Base-by-base conservation (phyloP, 2,329 filamentous ascomycete species). In the Epichloe hybrida region DNA sequence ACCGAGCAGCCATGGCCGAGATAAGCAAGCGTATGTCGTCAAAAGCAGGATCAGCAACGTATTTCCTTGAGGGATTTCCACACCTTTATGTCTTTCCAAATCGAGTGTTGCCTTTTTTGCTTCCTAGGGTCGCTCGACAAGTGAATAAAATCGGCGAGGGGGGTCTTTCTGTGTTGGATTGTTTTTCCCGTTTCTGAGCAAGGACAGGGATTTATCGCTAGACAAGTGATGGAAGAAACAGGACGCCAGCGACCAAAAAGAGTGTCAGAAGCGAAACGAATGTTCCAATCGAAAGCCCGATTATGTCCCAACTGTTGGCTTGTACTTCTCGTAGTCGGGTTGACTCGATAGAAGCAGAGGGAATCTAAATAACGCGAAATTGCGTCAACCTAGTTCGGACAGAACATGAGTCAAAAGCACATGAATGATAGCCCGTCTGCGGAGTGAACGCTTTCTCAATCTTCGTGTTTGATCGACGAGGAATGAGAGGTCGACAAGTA, bases 191-290 rank as follows among this genome's bases (percentile, higher is more conserved):
- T 36, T 35, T 15, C 23, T 23, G 39, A 27, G 21, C 17, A 27
- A 36, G 27, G 17, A 31, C 34, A 53, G 21, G 37, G 31, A 49
- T 53, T 53, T 62, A 63, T 64, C 64, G 65, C 67, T 48, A 56
- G 17, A 13, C 31, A 27, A 12, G 34, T 57, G 57, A 59, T 61
- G 61, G 67, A 72, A 61, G 59, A 34, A 49, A 49, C 68, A 73
- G 75, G 76, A 75, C 75, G 76, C 76, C 76, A 73, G 76, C 75
- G 75, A 70, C 76, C 75, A 64, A 59, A 60, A 61, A 60, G 60
- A 63, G 34, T 48, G 36, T 40, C 21, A 35, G 40, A 39, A 40
- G n/a, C 17, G 34, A 65, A 59, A 69, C 62, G 66, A 70, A 61
- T 66, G 64, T 61, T 65, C 60, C 65, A 64, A 63, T 65, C 60